Evolutionary conservation across 1,284 basidiomycete genomes (phyloP), one percentile per base, ranked within the genome.

Genomic region (Apiotrichum domesticum): DNA sequence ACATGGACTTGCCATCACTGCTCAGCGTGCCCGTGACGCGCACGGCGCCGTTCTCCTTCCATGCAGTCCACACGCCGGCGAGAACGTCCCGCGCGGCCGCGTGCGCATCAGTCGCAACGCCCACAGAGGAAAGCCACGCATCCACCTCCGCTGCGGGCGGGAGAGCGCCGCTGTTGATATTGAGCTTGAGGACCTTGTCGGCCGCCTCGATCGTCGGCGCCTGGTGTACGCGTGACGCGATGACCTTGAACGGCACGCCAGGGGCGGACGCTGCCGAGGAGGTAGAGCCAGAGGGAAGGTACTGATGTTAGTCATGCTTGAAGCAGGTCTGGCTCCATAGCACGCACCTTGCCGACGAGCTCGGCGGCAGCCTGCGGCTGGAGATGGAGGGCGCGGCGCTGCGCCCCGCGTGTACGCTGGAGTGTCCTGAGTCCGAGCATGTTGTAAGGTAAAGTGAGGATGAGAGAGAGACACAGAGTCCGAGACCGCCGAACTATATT

Each of bases 1-100:
- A 54, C 49, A 56, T 35, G 3, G 50, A 45, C 15, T 51, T 42
- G 35, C 46, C 52, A 41, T 51, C 51, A 5, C 41, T 50, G 6
- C 48, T 51, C 3, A 62, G 54, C n/a, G 46, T 52, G 21, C 51
- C 60, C 0, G 54, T 48, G 10, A 62, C 42, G 8, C 60, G 56
- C 6, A 62, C 51, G 34, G 59, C 47, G 35, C 53, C 60, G 37
- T 62, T 62, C 7, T 47, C 53, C 32, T 49, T 54, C 60, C 60
- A 62, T n/a, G 60, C 55, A 9, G 50, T 41, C 60, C 60, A 62
- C 7, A 62, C 15, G 1, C 55, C 60, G 33, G 46, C 35, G 15
- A 62, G 52, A 0, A 55, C 52, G 10, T 54, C 49, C 13, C 41
- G 35, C 6, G 57, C 55, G 9, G 40, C 42, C 10, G 35, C 43